Percentiles rank a stretch among this genome's conserved stretches.
Conservation (phyloP, 371 early-diverging fungal species). For the Saksenaea oblongispora region DNA sequence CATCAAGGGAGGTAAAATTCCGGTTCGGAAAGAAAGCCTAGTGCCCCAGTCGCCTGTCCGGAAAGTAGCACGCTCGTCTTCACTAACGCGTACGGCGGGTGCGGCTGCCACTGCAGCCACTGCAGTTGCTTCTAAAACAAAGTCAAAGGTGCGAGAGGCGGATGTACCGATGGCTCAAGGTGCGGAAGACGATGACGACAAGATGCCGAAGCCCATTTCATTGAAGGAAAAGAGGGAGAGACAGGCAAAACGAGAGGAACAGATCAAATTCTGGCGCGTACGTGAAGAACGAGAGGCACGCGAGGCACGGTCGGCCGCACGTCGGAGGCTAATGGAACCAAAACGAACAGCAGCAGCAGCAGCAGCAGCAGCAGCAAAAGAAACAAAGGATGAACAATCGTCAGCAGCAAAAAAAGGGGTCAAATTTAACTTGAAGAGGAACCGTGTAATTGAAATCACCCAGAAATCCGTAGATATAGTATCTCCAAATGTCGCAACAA, state of each 20-base stretch:
- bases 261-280: slow-evolving; percentile 46
- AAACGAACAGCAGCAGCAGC: slow-evolving; percentile 3
- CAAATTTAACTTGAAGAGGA: slow-evolving; percentile 40
- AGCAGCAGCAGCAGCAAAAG: too few relatives aligned
- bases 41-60: neutral
- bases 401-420: slow-evolving; percentile 24
- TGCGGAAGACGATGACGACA: slow-evolving; percentile 24
- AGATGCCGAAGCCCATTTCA: slow-evolving; percentile 29
- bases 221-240: slow-evolving; percentile 35
- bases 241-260: slow-evolving; percentile 39
- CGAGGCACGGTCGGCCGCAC: slow-evolving; percentile 25
- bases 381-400: neutral
- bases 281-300: slow-evolving; percentile 48
- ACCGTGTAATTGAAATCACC: slow-evolving; percentile 30
- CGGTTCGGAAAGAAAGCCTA: neutral
- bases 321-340: slow-evolving; percentile 24
- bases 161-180: slow-evolving; percentile 11
- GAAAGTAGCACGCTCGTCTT: neutral
- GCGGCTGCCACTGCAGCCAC: neutral
- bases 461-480: neutral
- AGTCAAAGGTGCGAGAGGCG: slow-evolving; percentile 6
- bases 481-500: too few relatives aligned
- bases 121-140: neutral
- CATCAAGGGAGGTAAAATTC: neutral
- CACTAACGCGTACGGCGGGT: neutral